Percentiles rank a stretch among this genome's conserved stretches.
Conservation (phyloP, 2,329 filamentous ascomycete genomes). For the Aspergillus sp. region DNA sequence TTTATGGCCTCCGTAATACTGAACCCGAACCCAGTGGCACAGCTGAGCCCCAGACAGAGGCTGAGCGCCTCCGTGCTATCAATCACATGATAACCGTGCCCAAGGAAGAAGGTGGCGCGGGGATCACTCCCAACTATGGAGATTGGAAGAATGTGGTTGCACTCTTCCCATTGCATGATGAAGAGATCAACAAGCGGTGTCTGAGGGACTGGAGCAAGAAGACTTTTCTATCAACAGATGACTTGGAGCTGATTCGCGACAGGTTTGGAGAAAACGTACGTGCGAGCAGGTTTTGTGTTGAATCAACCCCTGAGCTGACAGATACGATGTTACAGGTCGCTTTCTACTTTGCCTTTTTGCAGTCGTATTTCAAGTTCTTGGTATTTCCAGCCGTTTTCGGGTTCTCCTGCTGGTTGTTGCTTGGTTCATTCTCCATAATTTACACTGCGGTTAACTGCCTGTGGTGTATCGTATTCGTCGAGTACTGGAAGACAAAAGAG, state of each 20-base stretch:
- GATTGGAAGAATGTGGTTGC: constrained; percentile 70
- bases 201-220: constrained; percentile 67
- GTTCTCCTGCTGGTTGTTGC: constrained; percentile 70
- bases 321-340: constrained; percentile 55
- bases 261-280: constrained; percentile 64
- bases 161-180: constrained; percentile 76
- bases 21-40: constrained; percentile 67
- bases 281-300: background rate
- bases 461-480: constrained; percentile 86
- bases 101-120: constrained; percentile 70
- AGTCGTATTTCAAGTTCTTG: constrained; percentile 88
- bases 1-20: constrained; percentile 79
- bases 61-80: constrained; percentile 81
- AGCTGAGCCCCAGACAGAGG: constrained; percentile 80
- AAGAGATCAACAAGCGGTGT: constrained; percentile 70
- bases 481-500: constrained; percentile 96
- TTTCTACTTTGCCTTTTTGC: constrained; percentile 93
- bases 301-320: constrained; percentile 1
- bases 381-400: constrained; percentile 78
- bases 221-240: constrained; percentile 48
- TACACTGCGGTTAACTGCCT: constrained; percentile 77
- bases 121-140: constrained; percentile 65
- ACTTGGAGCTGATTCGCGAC: constrained; percentile 71
- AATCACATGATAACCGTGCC: constrained; percentile 78
- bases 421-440: constrained; percentile 77